Evolutionary conservation across 2,329 filamentous ascomycete species (phyloP), one percentile per base, ranked within the genome.

Genomic region (Botrytis paeoniae): DNA sequence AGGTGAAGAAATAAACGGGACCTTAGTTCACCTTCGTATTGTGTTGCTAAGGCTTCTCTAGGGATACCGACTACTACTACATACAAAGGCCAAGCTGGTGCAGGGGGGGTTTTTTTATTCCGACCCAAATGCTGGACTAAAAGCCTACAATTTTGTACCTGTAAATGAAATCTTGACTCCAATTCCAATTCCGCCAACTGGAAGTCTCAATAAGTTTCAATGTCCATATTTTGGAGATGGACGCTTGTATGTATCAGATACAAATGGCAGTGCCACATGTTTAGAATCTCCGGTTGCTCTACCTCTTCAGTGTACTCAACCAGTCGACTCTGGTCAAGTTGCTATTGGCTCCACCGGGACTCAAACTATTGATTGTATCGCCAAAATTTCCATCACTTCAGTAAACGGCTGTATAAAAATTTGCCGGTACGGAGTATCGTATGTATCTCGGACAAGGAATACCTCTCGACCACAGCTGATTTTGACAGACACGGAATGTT

Each of bases 51-150:
- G 6, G 37, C 25, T 59, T 57, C 32, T 14, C 29, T 68, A 75
- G 74, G 80, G 5, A 78, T 79, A 29, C 78, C 80, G 10, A 48
- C 29, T 0, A 78, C 83, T 10, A 84, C 82, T 1, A 80, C 80
- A 29, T 77, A 77, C 35, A 80, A 81, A 45, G 79, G 79, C 7
- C 73, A 81, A 68, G 74, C 78, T 20, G 81, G 81, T 22, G 80
- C 80, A 10, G 82, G 78, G 82, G 78, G 8, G 80, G 82, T 63
- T 77, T 83, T 14, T 84, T 82, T 82, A 75, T 83, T 79, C 80
- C 7, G 82, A 83, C 71, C 78, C 80, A 29, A 79, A 82, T 73
- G 76, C 75, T 35, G 82, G 82, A 22, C 74, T 84, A 20, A 77
- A 80, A 54, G 82, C 82, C 3, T 83, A 78, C 73, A 78, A 80